These are phyloP conservation scores for Cryptococcus floricola DNA, from an alignment of 1,284 basidiomycete species.

Conservation along the genomic window DNA sequence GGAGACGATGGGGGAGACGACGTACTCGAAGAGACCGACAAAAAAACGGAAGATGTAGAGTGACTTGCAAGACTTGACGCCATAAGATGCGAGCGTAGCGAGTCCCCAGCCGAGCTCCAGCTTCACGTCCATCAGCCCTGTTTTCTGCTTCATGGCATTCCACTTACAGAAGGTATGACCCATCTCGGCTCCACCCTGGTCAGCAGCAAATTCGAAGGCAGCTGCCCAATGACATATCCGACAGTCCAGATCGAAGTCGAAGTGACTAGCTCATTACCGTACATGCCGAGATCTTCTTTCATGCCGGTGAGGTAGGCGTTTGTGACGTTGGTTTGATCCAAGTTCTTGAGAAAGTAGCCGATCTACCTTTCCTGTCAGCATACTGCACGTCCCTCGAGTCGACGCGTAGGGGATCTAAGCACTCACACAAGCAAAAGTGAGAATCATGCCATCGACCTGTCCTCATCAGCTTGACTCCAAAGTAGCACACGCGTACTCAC, in stretches of 20 bases:
- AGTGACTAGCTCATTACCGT: constrained; percentile 36
- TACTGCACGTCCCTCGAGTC: not conserved
- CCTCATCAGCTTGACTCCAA: not conserved
- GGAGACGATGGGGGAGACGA: constrained; percentile 15
- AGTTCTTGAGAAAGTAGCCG: constrained; percentile 39
- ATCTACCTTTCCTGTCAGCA: constrained; percentile 11
- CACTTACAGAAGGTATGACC: constrained; percentile 27
- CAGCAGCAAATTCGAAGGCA: constrained; percentile 39
- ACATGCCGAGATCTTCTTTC: constrained; percentile 58
- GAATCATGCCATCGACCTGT: constrained; percentile 37
- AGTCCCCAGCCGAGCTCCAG: constrained; percentile 42
- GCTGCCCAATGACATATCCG: constrained; percentile 40
- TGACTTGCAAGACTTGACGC: constrained; percentile 20
- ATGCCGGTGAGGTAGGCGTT: constrained; percentile 55
- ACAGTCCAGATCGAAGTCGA: constrained; percentile 36
- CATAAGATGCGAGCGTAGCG: constrained; percentile 32
- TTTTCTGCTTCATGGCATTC: not conserved
- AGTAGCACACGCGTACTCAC: not conserved
- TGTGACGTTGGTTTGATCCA: constrained; percentile 36
- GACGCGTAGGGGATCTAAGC: not conserved
- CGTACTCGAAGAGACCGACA: constrained; percentile 33
- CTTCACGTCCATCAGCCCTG: constrained; percentile 5
- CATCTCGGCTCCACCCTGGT: constrained; percentile 39
- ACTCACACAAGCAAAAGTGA: constrained; percentile 37
- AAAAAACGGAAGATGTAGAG: constrained; percentile 35